Percentiles rank a stretch among this genome's conserved stretches.
These are phyloP conservation scores for Penicillium alfredii DNA, from an alignment of 495 filamentous ascomycete species.

Conservation along the genomic window DNA sequence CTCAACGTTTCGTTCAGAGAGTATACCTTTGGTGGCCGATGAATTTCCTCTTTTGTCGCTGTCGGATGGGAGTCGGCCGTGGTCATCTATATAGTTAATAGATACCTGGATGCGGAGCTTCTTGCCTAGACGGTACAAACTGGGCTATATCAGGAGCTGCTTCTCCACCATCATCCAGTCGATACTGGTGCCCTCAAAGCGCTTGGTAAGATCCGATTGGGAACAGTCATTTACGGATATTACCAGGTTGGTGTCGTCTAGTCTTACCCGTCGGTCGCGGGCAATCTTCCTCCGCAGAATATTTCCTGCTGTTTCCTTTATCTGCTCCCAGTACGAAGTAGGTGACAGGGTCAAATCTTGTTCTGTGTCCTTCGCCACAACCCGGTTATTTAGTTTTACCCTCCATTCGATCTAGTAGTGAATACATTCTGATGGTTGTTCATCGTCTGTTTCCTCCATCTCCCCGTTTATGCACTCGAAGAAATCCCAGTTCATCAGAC, in stretches of 20 bases:
- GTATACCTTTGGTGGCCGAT: slow-evolving; percentile 6
- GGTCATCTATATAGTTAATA: slow-evolving; percentile 11
- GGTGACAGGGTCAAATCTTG: slow-evolving; percentile 16
- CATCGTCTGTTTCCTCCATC: no score
- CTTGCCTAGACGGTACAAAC: slow-evolving; percentile 12
- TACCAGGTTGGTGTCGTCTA: no score
- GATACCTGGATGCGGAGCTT: slow-evolving; percentile 10
- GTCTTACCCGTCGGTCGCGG: no score
- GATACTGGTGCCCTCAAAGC: slow-evolving; percentile 10
- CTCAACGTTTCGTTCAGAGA: slow-evolving; percentile 2
- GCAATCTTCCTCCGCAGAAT: no score
- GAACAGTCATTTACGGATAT: no score
- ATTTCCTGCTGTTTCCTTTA: no score
- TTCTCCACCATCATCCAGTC: slow-evolving; percentile 14
- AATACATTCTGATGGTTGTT: slow-evolving; percentile 23
- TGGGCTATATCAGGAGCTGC: slow-evolving; percentile 7
- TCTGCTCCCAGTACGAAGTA: slow-evolving; percentile 11
- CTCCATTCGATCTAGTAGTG: slow-evolving; percentile 34
- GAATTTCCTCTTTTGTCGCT: slow-evolving; percentile 5
- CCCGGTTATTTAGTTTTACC: slow-evolving; percentile 24
- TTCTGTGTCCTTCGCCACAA: slow-evolving; percentile 23
- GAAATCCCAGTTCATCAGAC: no score
- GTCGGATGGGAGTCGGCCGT: neutral
- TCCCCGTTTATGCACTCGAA: no score
- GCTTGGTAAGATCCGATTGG: slow-evolving; percentile 9